Base-by-base conservation (phyloP, 73 alveolate genomes). In the Effrenium voratum region DNA sequence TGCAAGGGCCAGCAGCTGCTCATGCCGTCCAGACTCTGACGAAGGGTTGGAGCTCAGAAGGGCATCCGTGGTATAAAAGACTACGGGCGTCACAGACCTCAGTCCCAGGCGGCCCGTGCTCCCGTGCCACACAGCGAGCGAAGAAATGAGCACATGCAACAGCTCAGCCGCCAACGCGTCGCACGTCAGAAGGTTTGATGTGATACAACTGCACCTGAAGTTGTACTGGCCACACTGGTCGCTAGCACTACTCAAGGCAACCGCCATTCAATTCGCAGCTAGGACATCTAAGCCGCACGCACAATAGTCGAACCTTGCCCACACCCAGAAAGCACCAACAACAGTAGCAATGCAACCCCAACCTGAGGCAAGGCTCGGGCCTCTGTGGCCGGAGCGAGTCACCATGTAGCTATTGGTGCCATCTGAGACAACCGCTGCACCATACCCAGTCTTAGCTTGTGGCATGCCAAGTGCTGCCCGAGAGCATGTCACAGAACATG, bases 331-430 rank as follows among this genome's bases (percentile, higher is more conserved):
- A n/a, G n/a, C n/a, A n/a, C n/a, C n/a, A n/a, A n/a, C n/a, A n/a
- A n/a, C n/a, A n/a, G n/a, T n/a, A n/a, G n/a, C n/a, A n/a, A n/a
- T n/a, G n/a, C n/a, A n/a, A n/a, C n/a, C n/a, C n/a, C n/a, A n/a
- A n/a, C n/a, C n/a, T n/a, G n/a, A n/a, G n/a, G 24, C 83, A 8
- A 41, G 6, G 22, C 34, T 34, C 92, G 1, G 34, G 92, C 92
- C 93, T 83, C 93, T 50, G 55, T 83, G 93, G 57, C 93, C 93
- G 26, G 79, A 50, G 79, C 93, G 93, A 5, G 93, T 83, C 57
- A 83, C 93, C 93, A 83, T 83, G 93, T 83, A 83, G 57, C 57
- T 52, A 77, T 83, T 83, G 79, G 77, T 28, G 76, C 93, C 93
- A 55, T 83, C 93, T 1, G 93, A 83, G 38, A 83, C 38, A 16